Conservation (phyloP, 768 basidiomycete genomes). For the Podaxis carcinomalis region DNA sequence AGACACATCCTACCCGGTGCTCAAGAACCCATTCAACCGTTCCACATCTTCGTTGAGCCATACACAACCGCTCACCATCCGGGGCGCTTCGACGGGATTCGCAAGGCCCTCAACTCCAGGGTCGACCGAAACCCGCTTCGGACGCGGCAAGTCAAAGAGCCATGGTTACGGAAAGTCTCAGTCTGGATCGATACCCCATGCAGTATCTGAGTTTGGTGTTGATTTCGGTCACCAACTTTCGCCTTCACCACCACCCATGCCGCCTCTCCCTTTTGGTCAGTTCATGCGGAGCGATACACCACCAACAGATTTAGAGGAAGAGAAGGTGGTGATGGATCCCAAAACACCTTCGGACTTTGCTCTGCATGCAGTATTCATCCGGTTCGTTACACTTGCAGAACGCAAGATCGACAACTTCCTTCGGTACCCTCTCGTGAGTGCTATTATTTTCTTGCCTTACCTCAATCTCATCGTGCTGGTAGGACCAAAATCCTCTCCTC, state of each 20-base stretch:
- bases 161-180: slow-evolving; percentile 68
- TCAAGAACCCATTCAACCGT: slow-evolving; percentile 81
- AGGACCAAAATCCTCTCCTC: slow-evolving; percentile 72
- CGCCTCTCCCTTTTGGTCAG: slow-evolving; percentile 64
- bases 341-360: slow-evolving; percentile 88
- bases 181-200: slow-evolving; percentile 68
- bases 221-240: slow-evolving; percentile 56
- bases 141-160: slow-evolving; percentile 43
- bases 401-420: slow-evolving; percentile 75
- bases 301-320: slow-evolving; percentile 56
- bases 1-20: slow-evolving; percentile 65
- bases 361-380: slow-evolving; percentile 82
- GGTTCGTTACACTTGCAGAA: slow-evolving; percentile 79
- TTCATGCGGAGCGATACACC: slow-evolving; percentile 48
- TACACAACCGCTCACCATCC: slow-evolving; percentile 31
- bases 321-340: slow-evolving; percentile 64
- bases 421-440: slow-evolving; percentile 59
- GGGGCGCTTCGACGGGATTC: slow-evolving; percentile 29
- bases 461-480: not conserved
- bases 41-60: slow-evolving; percentile 73
- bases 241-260: slow-evolving; percentile 73
- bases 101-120: slow-evolving; percentile 60
- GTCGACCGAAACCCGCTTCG: slow-evolving; percentile 37
- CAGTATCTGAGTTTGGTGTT: slow-evolving; percentile 61
- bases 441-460: not conserved